Evolutionary conservation across 2,329 filamentous ascomycete genomes (phyloP).

Genomic region (Hyphodiscus sp.): DNA sequence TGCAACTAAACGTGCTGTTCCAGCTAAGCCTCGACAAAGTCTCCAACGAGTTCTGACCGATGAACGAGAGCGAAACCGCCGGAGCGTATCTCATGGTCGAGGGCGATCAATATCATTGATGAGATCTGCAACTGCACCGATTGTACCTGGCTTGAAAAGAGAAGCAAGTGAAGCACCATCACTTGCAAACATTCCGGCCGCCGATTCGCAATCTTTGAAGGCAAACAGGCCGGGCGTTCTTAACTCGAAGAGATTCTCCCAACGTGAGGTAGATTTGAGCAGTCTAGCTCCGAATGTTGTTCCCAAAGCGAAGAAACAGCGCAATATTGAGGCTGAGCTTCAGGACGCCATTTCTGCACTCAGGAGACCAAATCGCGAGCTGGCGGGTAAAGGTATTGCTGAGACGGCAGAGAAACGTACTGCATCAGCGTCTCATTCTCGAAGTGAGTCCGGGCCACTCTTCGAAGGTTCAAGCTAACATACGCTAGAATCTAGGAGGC

Average conservation of each 20-base stretch:
- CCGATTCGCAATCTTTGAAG: constrained; percentile 32
- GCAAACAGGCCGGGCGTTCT: constrained; percentile 30
- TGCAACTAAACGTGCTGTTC: constrained; percentile 41
- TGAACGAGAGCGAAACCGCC: constrained; percentile 43
- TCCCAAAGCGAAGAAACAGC: constrained; percentile 57
- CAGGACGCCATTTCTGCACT: constrained; percentile 67
- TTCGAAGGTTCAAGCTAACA: constrained; percentile 26
- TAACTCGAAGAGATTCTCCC: constrained; percentile 38
- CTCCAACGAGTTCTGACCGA: constrained; percentile 58
- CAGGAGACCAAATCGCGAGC: constrained; percentile 67
- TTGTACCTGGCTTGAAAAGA: constrained; percentile 56
- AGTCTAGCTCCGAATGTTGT: constrained; percentile 47
- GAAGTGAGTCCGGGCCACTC: constrained; percentile 39
- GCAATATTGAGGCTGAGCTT: constrained; percentile 61
- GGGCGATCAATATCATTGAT: constrained; percentile 55
- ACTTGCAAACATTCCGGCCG: constrained; percentile 42
- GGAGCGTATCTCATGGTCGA: constrained; percentile 50
- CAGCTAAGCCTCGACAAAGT: constrained; percentile 40
- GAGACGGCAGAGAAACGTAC: constrained; percentile 60
- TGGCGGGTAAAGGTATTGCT: constrained; percentile 59
- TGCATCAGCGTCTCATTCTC: constrained; percentile 38
- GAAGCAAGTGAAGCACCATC: constrained; percentile 57
- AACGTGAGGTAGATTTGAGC: constrained; percentile 48
- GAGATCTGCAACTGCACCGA: constrained; percentile 60
- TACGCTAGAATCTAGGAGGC: constrained; percentile 46